Evolutionary conservation across 2,329 filamentous ascomycete genomes (phyloP), one percentile per base, ranked within the genome.

Genomic region (Ceratocystis destructans): DNA sequence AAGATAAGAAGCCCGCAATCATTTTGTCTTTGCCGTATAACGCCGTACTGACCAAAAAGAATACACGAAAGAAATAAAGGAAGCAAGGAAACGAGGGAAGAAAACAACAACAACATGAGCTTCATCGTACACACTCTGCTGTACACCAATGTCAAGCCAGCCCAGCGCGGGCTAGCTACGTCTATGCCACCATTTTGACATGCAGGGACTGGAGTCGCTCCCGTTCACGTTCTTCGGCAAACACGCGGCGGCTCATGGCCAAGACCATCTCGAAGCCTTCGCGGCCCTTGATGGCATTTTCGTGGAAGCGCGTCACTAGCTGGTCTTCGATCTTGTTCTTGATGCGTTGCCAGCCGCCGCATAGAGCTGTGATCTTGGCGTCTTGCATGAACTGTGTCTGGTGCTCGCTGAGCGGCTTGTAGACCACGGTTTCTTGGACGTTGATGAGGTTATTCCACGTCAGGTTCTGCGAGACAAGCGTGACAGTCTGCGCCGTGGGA

Each of bases 201-300:
- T n/a, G 44, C 37, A 65, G 45, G 4, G 62, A 57, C 20, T 59
- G 25, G 2, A 65, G 45, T 31, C 66, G 67, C 72, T 83, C 80
- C 69, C 83, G 80, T 74, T 89, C 87, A 75, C 86, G 84, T 78
- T 97, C 90, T 80, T 96, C 90, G 66, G 89, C 87, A 73, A 96
- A 97, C 0, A 92, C 92, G 73, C 89, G 84, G 70, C 93, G 81
- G 76, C 90, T 96, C 87, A 96, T 96, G 74, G 90, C 89, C 41
- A 99, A 82, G 7, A 99, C 94, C 69, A 87, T 85, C 79, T 99
- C 94, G 74, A 99, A 99, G 1, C 94, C 94, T 76, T 97, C 92
- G 70, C 88, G 86, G 70, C 94, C 94, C 77, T 90, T 92, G 71
- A 82, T 81, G 28, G 94, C 93, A 73, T 99, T 99, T 76, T 99